Evolutionary conservation across 1,139 yeast genomes (phyloP).

Genomic region (Hansenula sp.): DNA sequence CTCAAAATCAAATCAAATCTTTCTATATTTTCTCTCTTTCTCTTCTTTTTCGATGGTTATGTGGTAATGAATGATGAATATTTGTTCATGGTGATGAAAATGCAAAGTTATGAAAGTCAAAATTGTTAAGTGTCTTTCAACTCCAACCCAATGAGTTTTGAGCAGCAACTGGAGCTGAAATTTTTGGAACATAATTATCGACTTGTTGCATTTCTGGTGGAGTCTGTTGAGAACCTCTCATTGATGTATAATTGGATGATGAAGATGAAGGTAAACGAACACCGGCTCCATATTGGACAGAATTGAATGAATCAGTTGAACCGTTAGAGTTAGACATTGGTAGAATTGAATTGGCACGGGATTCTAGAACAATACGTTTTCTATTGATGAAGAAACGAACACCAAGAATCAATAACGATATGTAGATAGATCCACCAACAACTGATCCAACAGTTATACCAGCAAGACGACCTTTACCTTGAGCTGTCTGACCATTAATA

Average conservation of each 20-base stretch:
- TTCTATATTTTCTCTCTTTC: no score
- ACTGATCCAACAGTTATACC: constrained; percentile 52
- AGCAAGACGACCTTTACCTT: constrained; percentile 8
- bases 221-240: neutral
- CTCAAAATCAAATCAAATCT: neutral
- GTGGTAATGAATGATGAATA: no score
- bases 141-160: constrained; percentile 48
- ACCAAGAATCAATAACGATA: constrained; percentile 43
- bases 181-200: constrained; percentile 29
- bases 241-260: neutral
- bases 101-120: neutral
- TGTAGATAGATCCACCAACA: constrained; percentile 56
- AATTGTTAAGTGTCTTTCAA: constrained; percentile 16
- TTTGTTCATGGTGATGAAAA: neutral
- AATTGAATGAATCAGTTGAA: constrained; percentile 24
- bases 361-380: constrained; percentile 21
- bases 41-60: no score
- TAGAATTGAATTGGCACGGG: constrained; percentile 16
- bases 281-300: constrained; percentile 23
- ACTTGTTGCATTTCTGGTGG: constrained; percentile 19
- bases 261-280: constrained; percentile 12
- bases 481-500: neutral
- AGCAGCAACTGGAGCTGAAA: constrained; percentile 44
- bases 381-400: constrained; percentile 34
- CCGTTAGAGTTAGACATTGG: constrained; percentile 21